Conservation (phyloP, 176 grass and related monocot genomes). For the Oryza brachyantha region DNA sequence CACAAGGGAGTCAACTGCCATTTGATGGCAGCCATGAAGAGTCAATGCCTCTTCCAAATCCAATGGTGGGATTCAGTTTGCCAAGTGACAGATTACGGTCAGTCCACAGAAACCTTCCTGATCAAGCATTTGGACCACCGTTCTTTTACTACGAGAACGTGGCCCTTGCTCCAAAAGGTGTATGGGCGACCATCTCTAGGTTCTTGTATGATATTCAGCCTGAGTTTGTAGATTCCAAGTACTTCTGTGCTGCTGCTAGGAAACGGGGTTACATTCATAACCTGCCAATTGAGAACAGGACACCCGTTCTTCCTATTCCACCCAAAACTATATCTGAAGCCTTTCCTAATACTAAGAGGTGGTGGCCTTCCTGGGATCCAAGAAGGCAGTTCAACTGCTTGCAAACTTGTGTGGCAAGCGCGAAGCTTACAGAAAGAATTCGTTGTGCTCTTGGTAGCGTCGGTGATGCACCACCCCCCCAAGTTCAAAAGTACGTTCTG, state of each 20-base stretch:
- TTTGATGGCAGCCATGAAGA: constrained; percentile 28
- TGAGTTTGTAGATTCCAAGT: constrained; percentile 84
- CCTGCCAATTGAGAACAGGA: constrained; percentile 56
- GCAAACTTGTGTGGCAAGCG: constrained; percentile 60
- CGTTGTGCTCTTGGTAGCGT: constrained; percentile 20
- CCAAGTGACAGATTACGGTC: constrained; percentile 33
- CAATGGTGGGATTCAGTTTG: constrained; percentile 74
- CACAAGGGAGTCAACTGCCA: constrained; percentile 23
- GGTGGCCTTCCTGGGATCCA: constrained; percentile 86
- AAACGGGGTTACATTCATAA: constrained; percentile 88
- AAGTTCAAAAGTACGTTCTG: constrained; percentile 52
- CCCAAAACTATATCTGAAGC: constrained; percentile 65
- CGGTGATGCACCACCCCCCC: constrained; percentile 34
- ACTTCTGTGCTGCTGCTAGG: constrained; percentile 61
- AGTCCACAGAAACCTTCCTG: constrained; percentile 36
- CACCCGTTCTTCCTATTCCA: constrained; percentile 45
- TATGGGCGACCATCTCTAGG: constrained; percentile 65
- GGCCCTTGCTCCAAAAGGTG: constrained; percentile 65
- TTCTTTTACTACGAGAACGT: constrained; percentile 93
- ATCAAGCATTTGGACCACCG: constrained; percentile 58
- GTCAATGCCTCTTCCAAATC: constrained; percentile 48
- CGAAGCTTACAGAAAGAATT: constrained; percentile 55
- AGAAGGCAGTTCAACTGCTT: constrained; percentile 86
- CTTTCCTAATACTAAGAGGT: constrained; percentile 50
- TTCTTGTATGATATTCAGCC: constrained; percentile 68